A percentile compares a stretch with the other conserved stretches of the same genome.
Evolutionary conservation across 2,329 filamentous ascomycete genomes (phyloP).

Genomic region (Neospermospora avenae): DNA sequence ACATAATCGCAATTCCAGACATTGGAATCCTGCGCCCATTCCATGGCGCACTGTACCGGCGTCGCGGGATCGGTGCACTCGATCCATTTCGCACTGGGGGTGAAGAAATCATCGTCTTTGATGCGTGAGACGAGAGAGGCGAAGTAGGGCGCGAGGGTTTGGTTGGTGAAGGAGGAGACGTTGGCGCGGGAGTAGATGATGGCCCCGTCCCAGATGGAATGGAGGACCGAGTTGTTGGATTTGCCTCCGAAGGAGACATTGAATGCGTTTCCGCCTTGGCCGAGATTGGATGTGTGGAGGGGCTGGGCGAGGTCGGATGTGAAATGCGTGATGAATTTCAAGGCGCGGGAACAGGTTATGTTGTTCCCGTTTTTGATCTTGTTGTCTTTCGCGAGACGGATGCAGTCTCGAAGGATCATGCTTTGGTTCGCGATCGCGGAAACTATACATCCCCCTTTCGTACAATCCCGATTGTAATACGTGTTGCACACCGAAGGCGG

Average conservation of each 20-base stretch:
- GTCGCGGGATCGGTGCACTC: neutral
- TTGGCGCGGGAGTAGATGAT: constrained; percentile 1
- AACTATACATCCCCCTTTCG: neutral
- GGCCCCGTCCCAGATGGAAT: neutral
- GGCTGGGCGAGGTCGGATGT: neutral
- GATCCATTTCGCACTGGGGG: neutral
- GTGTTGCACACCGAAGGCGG: neutral
- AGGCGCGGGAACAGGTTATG: neutral
- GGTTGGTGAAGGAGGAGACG: neutral
- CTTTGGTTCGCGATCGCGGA: neutral
- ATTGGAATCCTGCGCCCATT: neutral
- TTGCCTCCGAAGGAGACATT: neutral
- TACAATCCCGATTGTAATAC: neutral
- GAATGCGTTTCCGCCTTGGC: neutral
- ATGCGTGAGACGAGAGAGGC: neutral
- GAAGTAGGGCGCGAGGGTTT: neutral
- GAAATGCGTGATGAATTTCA: neutral
- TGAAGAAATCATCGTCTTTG: neutral
- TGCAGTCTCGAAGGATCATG: neutral
- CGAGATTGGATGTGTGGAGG: neutral
- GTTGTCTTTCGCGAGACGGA: neutral
- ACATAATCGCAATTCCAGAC: neutral
- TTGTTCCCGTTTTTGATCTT: constrained; percentile 1
- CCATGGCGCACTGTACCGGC: neutral
- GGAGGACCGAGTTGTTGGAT: neutral